Evolutionary conservation across 768 basidiomycete genomes (phyloP).

Genomic region (Calocybe cyanea): DNA sequence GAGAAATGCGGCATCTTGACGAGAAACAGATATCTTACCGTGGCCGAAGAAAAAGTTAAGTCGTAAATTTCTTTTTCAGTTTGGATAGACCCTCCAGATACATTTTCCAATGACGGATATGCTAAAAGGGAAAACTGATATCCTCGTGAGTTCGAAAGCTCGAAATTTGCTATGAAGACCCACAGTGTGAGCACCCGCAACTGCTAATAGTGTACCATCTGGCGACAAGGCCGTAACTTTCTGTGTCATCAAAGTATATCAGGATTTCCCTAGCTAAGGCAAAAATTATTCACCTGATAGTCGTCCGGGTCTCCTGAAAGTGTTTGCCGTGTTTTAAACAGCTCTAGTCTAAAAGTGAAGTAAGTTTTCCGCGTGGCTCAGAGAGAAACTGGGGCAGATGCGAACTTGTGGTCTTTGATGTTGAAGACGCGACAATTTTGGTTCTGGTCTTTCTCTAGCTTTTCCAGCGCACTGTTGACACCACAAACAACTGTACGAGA

Average conservation of each 20-base stretch:
- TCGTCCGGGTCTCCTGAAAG: slow-evolving; percentile 64
- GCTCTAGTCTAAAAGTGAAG: slow-evolving; percentile 48
- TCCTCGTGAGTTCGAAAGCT: slow-evolving; percentile 2
- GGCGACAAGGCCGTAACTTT: slow-evolving; percentile 86
- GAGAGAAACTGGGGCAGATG: slow-evolving; percentile 6
- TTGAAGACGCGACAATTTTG: slow-evolving; percentile 79
- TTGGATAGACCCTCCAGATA: slow-evolving; percentile 46
- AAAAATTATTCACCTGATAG: slow-evolving; percentile 63
- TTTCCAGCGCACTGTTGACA: slow-evolving; percentile 72
- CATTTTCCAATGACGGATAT: slow-evolving; percentile 54
- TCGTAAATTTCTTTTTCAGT: slow-evolving; percentile 84
- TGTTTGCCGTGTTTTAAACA: slow-evolving; percentile 54
- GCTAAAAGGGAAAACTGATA: slow-evolving; percentile 60
- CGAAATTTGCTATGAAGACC: slow-evolving; percentile 19
- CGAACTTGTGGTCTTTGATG: slow-evolving; percentile 57
- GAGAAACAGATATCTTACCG: slow-evolving; percentile 33
- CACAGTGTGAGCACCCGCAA: slow-evolving; percentile 74
- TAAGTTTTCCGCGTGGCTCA: neutral
- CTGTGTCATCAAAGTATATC: slow-evolving; percentile 36
- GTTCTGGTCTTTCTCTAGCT: slow-evolving; percentile 64
- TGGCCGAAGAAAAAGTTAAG: slow-evolving; percentile 66
- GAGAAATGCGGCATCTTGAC: neutral
- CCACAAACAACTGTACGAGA: slow-evolving; percentile 70
- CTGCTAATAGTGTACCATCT: slow-evolving; percentile 57
- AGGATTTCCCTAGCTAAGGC: no score